Percentiles rank a stretch among this genome's conserved stretches.
Evolutionary conservation across 2,329 filamentous ascomycete genomes (phyloP).

Genomic region (Penicillium sp.): DNA sequence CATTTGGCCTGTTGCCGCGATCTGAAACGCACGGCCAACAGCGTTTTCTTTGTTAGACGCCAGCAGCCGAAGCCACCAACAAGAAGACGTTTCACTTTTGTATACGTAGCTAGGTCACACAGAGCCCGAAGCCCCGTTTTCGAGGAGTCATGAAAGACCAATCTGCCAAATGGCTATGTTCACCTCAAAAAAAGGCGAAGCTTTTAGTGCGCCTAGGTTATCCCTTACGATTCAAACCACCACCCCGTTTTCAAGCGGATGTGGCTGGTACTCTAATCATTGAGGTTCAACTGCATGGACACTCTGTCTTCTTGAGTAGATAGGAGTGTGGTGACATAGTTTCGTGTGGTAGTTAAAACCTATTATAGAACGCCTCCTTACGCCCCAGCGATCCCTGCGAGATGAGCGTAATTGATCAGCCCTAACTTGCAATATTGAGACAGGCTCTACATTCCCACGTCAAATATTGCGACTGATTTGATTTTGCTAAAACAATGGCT

Average conservation of each 20-base stretch:
- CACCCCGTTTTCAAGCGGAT: no score
- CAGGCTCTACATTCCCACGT: not conserved
- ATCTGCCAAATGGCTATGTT: no score
- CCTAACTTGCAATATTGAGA: constrained; percentile 7
- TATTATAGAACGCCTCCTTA: constrained; percentile 8
- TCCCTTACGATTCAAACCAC: no score
- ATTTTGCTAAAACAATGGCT: not conserved
- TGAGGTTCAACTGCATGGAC: not conserved
- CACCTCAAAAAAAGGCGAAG: no score
- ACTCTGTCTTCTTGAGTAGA: not conserved
- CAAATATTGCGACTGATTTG: not conserved
- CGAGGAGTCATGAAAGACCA: no score
- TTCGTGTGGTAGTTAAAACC: constrained; percentile 2
- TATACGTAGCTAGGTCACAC: not conserved
- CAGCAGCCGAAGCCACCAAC: not conserved
- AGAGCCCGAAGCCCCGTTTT: not conserved
- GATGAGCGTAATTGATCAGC: constrained; percentile 12
- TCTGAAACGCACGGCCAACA: not conserved
- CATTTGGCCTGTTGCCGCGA: not conserved
- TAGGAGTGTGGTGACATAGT: not conserved
- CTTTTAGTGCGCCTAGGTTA: no score
- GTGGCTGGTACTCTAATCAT: no score
- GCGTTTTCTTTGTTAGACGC: not conserved
- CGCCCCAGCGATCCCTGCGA: constrained; percentile 4
- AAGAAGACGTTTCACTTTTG: no score